phyloP scores from a whole-genome alignment of 2,329 filamentous ascomycete species.

The Cytospora mali region DNA sequence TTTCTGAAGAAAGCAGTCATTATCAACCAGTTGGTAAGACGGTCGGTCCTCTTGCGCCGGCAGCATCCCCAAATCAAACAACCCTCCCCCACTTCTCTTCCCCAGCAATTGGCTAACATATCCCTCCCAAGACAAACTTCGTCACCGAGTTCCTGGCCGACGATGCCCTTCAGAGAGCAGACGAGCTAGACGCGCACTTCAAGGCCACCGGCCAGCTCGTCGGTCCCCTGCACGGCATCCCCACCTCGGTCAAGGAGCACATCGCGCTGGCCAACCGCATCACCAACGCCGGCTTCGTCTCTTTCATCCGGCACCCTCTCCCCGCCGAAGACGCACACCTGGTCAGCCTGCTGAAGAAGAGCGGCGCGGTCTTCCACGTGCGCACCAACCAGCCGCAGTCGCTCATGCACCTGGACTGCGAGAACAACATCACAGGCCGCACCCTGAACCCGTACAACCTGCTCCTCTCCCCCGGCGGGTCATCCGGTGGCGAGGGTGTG shows the following conservation, averaged over 20 bases:
- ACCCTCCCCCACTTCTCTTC: background rate
- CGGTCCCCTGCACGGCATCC: slow-evolving; percentile 50
- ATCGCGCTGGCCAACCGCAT: slow-evolving; percentile 30
- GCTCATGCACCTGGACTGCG: slow-evolving; percentile 39
- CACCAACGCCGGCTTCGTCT: slow-evolving; percentile 38
- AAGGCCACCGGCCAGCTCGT: slow-evolving; percentile 41
- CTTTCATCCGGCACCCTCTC: slow-evolving; percentile 33
- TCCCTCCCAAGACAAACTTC: slow-evolving; percentile 27
- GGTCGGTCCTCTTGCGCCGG: background rate
- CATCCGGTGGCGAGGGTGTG: slow-evolving; percentile 47
- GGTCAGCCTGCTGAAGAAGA: slow-evolving; percentile 36
- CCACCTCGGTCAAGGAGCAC: slow-evolving; percentile 33
- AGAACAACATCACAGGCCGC: slow-evolving; percentile 44
- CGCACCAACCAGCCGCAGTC: slow-evolving; percentile 47
- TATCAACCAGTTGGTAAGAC: slow-evolving; percentile 46
- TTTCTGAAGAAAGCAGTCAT: slow-evolving; percentile 54
- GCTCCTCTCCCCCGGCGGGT: slow-evolving; percentile 44
- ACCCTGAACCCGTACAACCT: slow-evolving; percentile 45
- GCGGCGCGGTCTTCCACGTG: slow-evolving; percentile 46
- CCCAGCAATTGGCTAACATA: background rate
- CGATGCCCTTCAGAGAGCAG: slow-evolving; percentile 43
- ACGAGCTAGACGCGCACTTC: slow-evolving; percentile 45
- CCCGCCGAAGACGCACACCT: slow-evolving; percentile 38
- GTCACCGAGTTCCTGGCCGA: slow-evolving; percentile 42
- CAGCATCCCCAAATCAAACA: background rate